phyloP scores from a whole-genome alignment of 2,329 filamentous ascomycete species.

The Neoscytalidium dimidiatum region DNA sequence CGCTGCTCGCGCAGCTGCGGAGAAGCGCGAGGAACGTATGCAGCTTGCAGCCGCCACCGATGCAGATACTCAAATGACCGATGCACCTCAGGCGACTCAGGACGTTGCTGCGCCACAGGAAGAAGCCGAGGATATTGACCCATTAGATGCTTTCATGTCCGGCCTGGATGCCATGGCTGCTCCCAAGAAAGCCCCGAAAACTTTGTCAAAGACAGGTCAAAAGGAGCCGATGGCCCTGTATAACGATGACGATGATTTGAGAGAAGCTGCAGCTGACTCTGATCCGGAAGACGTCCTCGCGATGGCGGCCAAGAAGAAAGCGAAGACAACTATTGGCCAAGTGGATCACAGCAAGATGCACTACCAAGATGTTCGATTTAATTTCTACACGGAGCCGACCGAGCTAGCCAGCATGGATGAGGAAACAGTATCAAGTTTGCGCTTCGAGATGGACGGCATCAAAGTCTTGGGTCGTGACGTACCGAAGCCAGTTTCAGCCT shows the following conservation, averaged over 20 bases:
- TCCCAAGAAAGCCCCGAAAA: conserved; percentile 36
- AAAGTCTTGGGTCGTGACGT: conserved; percentile 77
- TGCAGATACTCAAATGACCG: conserved; percentile 48
- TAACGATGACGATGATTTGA: conserved; percentile 77
- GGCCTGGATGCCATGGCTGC: conserved; percentile 56
- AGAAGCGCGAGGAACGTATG: conserved; percentile 71
- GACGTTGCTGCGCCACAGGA: conserved; percentile 30
- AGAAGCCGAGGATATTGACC: conserved; percentile 76
- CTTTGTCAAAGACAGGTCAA: conserved; percentile 50
- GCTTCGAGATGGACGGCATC: conserved; percentile 90
- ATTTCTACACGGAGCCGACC: conserved; percentile 89
- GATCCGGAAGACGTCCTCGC: conserved; percentile 59
- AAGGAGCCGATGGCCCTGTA: conserved; percentile 80
- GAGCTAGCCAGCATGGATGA: conserved; percentile 83
- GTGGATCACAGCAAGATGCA: conserved; percentile 86
- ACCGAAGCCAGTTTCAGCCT: conserved; percentile 92
- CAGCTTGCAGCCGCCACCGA: conserved; percentile 24
- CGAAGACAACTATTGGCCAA: conserved; percentile 93
- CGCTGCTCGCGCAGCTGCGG: conserved; percentile 76
- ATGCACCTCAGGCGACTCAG: conserved; percentile 33
- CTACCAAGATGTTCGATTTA: conserved; percentile 84
- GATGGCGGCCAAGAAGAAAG: conserved; percentile 66
- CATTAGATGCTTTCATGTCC: conserved; percentile 96
- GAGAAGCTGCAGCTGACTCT: conserved; percentile 57
- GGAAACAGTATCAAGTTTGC: conserved; percentile 77